Conservation (phyloP, 345 rosid species). For the Pelargonium nanum region DNA sequence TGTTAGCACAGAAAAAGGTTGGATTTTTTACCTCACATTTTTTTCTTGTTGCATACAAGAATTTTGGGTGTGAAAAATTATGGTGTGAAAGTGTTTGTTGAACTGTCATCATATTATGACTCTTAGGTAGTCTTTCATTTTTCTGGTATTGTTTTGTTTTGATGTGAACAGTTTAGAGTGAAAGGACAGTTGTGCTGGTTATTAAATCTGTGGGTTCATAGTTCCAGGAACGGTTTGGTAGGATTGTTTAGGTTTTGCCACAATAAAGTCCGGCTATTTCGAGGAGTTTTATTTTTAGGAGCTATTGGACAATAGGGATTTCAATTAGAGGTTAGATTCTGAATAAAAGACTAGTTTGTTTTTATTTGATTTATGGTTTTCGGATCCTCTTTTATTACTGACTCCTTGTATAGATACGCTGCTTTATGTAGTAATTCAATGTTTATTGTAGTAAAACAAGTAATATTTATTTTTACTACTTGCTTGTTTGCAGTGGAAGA, state of each 20-base stretch:
- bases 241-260: background rate
- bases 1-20: slow-evolving; percentile 11
- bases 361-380: background rate
- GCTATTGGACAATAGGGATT: background rate
- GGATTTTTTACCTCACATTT: slow-evolving; percentile 7
- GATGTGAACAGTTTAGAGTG: too few species aligned
- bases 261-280: background rate
- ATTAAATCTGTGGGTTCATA: slow-evolving; percentile 4
- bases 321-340: background rate
- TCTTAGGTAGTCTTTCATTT: slow-evolving; percentile 16
- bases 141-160: too few species aligned
- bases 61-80: too few species aligned
- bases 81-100: slow-evolving; percentile 12
- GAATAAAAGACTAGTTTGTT: background rate
- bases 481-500: background rate
- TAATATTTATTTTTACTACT: background rate
- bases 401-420: background rate
- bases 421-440: background rate
- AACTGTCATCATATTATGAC: slow-evolving; percentile 20
- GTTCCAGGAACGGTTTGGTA: background rate
- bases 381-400: background rate
- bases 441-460: background rate
- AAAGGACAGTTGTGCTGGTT: background rate
- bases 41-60: slow-evolving; percentile 1
- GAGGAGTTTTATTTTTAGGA: background rate